These are phyloP conservation scores for Vachellia pachyceras DNA, from an alignment of 306 rosid genomes.

Conservation along the genomic window DNA sequence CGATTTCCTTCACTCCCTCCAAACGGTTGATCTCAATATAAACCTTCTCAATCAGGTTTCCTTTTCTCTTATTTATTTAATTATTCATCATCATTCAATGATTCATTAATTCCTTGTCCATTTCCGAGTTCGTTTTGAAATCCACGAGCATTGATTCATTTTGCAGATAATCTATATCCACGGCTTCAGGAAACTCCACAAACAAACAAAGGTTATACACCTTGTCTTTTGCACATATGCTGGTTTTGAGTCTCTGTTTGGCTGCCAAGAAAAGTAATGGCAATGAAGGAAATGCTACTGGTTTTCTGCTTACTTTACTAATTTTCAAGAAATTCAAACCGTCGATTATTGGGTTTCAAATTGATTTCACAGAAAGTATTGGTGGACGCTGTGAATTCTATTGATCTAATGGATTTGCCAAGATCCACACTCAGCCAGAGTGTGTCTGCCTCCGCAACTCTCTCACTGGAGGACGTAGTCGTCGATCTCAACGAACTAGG, in stretches of 20 bases:
- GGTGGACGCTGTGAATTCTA: slow-evolving; percentile 54
- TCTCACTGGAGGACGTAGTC: slow-evolving; percentile 53
- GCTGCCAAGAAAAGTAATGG: slow-evolving; percentile 29
- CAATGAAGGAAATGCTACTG: neutral
- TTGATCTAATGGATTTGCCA: slow-evolving; percentile 55
- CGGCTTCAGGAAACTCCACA: slow-evolving; percentile 68
- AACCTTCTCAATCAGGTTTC: slow-evolving; percentile 65
- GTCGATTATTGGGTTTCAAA: neutral
- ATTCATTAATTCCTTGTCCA: neutral
- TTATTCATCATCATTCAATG: neutral
- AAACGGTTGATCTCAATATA: slow-evolving; percentile 45
- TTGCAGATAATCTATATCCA: slow-evolving; percentile 67
- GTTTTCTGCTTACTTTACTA: neutral
- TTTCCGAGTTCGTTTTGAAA: neutral
- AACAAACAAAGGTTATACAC: slow-evolving; percentile 51
- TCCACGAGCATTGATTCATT: neutral
- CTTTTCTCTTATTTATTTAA: neutral
- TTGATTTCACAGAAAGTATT: slow-evolving; percentile 54
- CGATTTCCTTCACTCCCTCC: slow-evolving; percentile 51
- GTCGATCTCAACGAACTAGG: slow-evolving; percentile 63
- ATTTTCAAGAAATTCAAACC: slow-evolving; percentile 6
- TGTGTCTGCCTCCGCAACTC: slow-evolving; percentile 47
- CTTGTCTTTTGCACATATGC: neutral
- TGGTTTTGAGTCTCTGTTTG: slow-evolving; percentile 30
- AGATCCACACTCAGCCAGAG: slow-evolving; percentile 68